Base-by-base conservation (phyloP, 108 stramenopile genomes). In the Nitzschia inconspicua region DNA sequence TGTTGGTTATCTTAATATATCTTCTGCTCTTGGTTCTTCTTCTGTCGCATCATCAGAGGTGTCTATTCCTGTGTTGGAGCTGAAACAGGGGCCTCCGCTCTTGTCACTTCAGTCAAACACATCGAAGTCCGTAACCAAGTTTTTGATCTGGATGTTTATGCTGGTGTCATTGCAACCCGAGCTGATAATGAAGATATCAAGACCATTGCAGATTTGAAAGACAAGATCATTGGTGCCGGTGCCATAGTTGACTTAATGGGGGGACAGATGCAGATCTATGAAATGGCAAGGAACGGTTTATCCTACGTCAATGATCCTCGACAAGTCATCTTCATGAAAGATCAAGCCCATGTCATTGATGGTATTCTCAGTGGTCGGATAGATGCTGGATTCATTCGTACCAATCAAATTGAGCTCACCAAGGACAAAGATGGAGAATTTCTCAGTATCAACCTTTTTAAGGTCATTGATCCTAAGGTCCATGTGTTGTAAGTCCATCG, bases 301-400 rank as follows among this genome's bases (percentile, higher is more conserved):
- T n/a, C 16, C 24, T 57, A 40, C 36, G 19, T 57, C 27, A 40
- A 8, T 16, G 55, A 57, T 19, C 55, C 55, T 14, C 37, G 24
- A 37, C 55, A 57, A 19, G 55, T 57, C 19, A 37, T 57, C 37
- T 57, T 57, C 18, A 40, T 62, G 11, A 28, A 27, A 5, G 47
- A 68, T 34, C 73, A 75, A 34, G 41, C 11, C 6, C 26, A 68
- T 11, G 42, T 75, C 20, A 62, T 75, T 5, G 25, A 42, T 2
- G 73, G 73, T 35, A 62, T 75, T 4, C 39, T 75, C 6, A 28
- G 20, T 19, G 73, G 73, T 13, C 13, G 32, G 3, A 68, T 65
- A 16, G 63, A 65, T 29, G 52, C 55, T 3, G 55, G 57, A 23
- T 57, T 57, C 24, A 20, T 66, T 23, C 57, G 65, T 14, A 66